Base-by-base conservation (phyloP, 2,329 filamentous ascomycete genomes). In the Amauroascus verrucosus region DNA sequence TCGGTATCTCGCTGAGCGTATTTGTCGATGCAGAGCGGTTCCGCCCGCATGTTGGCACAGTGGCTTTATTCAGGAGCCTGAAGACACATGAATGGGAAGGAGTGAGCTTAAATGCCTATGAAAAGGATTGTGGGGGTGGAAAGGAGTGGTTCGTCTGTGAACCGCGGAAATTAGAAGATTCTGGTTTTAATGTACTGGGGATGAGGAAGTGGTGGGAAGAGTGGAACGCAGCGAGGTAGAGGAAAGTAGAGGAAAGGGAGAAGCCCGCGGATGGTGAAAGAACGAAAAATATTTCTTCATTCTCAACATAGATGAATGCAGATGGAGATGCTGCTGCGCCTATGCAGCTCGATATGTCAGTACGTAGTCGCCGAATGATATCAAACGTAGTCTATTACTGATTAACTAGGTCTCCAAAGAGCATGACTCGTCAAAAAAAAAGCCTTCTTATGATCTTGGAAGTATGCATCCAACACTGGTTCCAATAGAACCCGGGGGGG, bases 31-130 rank as follows among this genome's bases (percentile, higher is more conserved):
- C 63, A 28, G 58, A 56, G 16, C 51, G 52, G 6, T 66, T 66
- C 47, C 54, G 54, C 35, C 64, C 64, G 6, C 32, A 54, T 4
- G 51, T 59, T 8, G 64, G 64, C 1, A 65, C 64, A 1, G 54
- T 65, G 22, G 64, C 59, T 1, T 54, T 66, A 38, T 61, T 65
- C 50, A 54, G 57, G 22, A 56, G 59, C 8, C 22, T 66, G n/a
- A 61, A 60, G 45, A 64, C 64, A 55, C 62, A 66, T 54, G 55
- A 59, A 45, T 63, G 58, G 54, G 62, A 62, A 22, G 58, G 58
- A 9, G 47, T 64, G 16, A 65, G 64, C 33, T 49, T 66, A 44
- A 66, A 65, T 56, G 60, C 61, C 26, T 66, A 65, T 57, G 58
- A 60, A 35, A 57, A 56, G 40, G 58, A 61, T 33, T 59, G 57